Conservation (phyloP, 805 yeast species). For the Candida silvatica region DNA sequence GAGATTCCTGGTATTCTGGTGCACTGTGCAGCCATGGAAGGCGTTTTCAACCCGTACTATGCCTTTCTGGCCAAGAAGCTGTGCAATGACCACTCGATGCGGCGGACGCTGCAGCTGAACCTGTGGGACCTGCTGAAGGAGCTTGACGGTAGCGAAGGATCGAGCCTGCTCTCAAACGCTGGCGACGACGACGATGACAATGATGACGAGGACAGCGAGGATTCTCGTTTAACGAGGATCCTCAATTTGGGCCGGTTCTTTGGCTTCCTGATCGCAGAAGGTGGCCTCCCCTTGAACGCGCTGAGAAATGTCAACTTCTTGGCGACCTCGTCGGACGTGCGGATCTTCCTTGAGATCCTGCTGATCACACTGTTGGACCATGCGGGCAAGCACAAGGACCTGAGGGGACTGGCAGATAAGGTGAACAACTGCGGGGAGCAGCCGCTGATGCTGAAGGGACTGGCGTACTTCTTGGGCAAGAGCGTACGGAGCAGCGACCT, state of each 20-base stretch:
- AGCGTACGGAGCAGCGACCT: constrained; percentile 37
- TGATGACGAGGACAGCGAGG: no score
- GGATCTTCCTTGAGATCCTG: constrained; percentile 65
- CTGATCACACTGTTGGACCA: constrained; percentile 59
- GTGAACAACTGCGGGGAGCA: constrained; percentile 49
- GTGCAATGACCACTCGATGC: constrained; percentile 63
- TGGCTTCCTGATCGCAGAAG: constrained; percentile 69
- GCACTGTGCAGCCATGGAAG: constrained; percentile 82
- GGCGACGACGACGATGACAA: constrained; percentile 48
- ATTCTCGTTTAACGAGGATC: constrained; percentile 45
- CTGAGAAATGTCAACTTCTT: constrained; percentile 69
- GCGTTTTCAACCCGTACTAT: constrained; percentile 83
- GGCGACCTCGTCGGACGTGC: constrained; percentile 50
- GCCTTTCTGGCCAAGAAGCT: constrained; percentile 69
- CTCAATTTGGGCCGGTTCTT: constrained; percentile 75
- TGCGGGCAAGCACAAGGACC: constrained; percentile 55
- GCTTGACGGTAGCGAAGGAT: constrained; percentile 42
- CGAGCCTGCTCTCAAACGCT: constrained; percentile 10
- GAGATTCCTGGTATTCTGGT: constrained; percentile 81
- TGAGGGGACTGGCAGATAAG: constrained; percentile 28
- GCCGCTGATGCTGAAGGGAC: constrained; percentile 50
- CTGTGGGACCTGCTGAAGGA: constrained; percentile 82
- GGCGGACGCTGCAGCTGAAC: constrained; percentile 80
- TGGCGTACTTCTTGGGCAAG: constrained; percentile 50
- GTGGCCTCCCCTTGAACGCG: constrained; percentile 62